These are phyloP conservation scores for Tarenaya hassleriana DNA, from an alignment of 345 rosid species.

Conservation along the genomic window DNA sequence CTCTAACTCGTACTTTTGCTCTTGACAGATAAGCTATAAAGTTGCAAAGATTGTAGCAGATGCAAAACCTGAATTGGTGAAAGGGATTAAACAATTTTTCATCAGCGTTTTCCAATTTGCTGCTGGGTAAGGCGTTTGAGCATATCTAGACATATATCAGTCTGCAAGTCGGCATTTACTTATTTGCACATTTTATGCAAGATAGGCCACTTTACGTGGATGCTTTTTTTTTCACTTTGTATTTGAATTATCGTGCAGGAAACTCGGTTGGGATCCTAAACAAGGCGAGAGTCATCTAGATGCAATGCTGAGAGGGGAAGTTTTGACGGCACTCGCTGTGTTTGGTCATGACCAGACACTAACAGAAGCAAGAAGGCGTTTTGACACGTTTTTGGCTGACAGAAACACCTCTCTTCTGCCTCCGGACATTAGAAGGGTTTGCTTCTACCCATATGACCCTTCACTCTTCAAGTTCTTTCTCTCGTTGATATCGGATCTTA, in stretches of 20 bases:
- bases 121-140: conserved; percentile 56
- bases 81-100: conserved; percentile 50
- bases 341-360: conserved; percentile 66
- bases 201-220: background rate
- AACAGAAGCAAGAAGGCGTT: conserved; percentile 60
- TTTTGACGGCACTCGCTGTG: conserved; percentile 67
- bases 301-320: conserved; percentile 90
- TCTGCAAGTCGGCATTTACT: background rate
- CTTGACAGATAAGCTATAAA: conserved; percentile 61
- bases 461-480: background rate
- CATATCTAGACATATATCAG: conserved; percentile 9
- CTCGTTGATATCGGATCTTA: background rate
- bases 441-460: conserved; percentile 5
- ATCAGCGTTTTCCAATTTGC: conserved; percentile 50
- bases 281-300: conserved; percentile 86
- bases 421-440: conserved; percentile 85
- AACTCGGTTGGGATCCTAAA: conserved; percentile 89
- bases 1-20: conserved; percentile 26
- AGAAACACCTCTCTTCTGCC: conserved; percentile 73
- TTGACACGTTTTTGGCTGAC: conserved; percentile 67
- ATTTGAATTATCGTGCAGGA: conserved; percentile 37
- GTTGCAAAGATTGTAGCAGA: conserved; percentile 72
- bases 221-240: conserved; percentile 13
- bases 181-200: background rate
- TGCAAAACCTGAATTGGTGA: conserved; percentile 54